These are phyloP conservation scores for Phylloporus sp. DNA, from an alignment of 768 basidiomycete species.

Conservation along the genomic window DNA sequence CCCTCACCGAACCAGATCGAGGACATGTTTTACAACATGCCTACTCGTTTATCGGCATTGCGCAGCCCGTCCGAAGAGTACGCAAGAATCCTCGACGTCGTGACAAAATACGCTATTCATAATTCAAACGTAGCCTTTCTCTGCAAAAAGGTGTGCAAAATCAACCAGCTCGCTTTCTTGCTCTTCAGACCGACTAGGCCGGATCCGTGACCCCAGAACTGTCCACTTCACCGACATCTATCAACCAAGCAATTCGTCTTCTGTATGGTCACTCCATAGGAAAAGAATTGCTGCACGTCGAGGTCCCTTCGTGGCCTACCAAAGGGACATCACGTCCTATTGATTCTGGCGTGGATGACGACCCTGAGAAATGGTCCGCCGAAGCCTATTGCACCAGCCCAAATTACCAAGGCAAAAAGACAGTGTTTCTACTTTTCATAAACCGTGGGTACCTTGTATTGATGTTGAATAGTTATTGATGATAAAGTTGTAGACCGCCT, in stretches of 20 bases:
- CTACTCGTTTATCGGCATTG: conserved; percentile 79
- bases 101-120: conserved; percentile 91
- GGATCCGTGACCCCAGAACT: conserved; percentile 74
- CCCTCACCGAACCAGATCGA: conserved; percentile 62
- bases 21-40: conserved; percentile 92
- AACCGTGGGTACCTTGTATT: conserved; percentile 59
- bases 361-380: conserved; percentile 58
- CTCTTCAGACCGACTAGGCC: conserved; percentile 40
- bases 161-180: neutral
- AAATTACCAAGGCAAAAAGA: conserved; percentile 87
- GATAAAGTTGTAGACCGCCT: conserved; percentile 61
- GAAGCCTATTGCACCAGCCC: conserved; percentile 78
- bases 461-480: neutral
- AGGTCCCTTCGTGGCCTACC: conserved; percentile 32
- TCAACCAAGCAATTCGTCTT: conserved; percentile 64
- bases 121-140: conserved; percentile 84
- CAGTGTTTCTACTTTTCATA: conserved; percentile 84
- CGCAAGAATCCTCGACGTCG: conserved; percentile 81
- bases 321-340: conserved; percentile 17
- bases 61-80: conserved; percentile 89
- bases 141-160: conserved; percentile 74
- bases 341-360: conserved; percentile 24
- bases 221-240: conserved; percentile 68
- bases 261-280: conserved; percentile 79
- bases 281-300: conserved; percentile 60